Base-by-base conservation (phyloP, 108 stramenopile species). In the Cyclotella sp. region DNA sequence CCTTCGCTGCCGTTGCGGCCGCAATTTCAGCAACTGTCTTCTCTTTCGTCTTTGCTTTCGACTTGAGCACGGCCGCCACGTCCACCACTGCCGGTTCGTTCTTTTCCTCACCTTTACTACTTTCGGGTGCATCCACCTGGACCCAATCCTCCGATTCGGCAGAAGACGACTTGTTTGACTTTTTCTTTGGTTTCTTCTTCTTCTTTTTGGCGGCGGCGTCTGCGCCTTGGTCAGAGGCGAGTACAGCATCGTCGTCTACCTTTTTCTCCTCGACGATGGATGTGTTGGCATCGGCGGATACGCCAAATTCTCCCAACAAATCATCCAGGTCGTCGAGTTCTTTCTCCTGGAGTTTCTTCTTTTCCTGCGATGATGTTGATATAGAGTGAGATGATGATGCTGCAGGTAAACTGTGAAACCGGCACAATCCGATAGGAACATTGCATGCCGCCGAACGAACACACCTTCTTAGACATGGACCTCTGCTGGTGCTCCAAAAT, bases 171-270 rank as follows among this genome's bases (percentile, higher is more conserved):
- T 57, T 64, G 19, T 63, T 64, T 40, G 59, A 54, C 70, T 82
- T 82, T 66, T 76, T 82, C 70, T 82, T 82, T 60, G 68, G 66
- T 64, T 76, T 82, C 65, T 76, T 82, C 52, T 75, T 75, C 43
- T 69, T 70, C 26, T 61, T 70, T 42, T 47, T 58, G 28, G 19
- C 61, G 9, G 39, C 62, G 34, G 39, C 67, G 18, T 22, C 55
- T 18, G 18, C 60, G 10, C 27, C 63, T 39, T 28, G 73, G 11
- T 53, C 55, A 34, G 39, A 53, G 30, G 29, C 70, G 34, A 34
- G 34, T 46, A 52, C 73, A 0, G 69, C 44, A 15, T 74, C 69
- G 19, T 59, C 74, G 57, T 82, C 66, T 41, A 60, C 59, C 63
- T 75, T 72, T 40, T 78, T 60, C 51, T 78, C 70, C n/a, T 72